Percentiles rank a stretch among this genome's conserved stretches.
phyloP scores from a whole-genome alignment of 305 asterid species.

The Solanum hybrid region DNA sequence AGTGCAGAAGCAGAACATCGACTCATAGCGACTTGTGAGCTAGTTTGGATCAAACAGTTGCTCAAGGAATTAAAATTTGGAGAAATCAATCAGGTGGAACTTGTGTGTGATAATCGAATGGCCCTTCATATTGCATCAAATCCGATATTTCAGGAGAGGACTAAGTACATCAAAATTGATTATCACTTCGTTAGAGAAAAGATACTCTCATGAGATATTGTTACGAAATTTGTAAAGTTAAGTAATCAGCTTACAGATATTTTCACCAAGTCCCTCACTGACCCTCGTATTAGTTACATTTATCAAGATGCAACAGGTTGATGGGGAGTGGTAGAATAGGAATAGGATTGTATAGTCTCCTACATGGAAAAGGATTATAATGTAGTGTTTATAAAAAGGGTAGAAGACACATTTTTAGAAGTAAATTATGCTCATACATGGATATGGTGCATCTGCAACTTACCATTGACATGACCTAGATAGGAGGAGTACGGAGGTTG shows the following conservation, averaged over 20 bases:
- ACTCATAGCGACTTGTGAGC: not conserved
- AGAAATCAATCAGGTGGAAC: not conserved
- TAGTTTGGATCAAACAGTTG: not conserved
- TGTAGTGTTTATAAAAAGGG: not conserved
- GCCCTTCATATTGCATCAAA: not conserved
- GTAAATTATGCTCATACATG: not conserved
- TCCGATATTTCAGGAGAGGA: not conserved
- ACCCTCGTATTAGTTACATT: not conserved
- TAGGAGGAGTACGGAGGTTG: not conserved
- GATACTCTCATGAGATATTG: not conserved
- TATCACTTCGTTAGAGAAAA: not conserved
- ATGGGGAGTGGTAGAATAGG: not conserved
- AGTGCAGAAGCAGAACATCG: not conserved
- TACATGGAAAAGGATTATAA: not conserved
- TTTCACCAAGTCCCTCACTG: not conserved
- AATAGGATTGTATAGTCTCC: not conserved
- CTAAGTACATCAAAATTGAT: not conserved
- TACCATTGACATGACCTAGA: not conserved
- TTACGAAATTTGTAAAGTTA: not conserved
- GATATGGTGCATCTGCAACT: not conserved
- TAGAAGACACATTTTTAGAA: not conserved
- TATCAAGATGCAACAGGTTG: not conserved
- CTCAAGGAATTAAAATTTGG: not conserved
- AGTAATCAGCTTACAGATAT: not conserved
- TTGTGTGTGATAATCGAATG: not conserved